These are phyloP conservation scores for Vigna hirtella DNA, from an alignment of 306 rosid species.

Conservation along the genomic window DNA sequence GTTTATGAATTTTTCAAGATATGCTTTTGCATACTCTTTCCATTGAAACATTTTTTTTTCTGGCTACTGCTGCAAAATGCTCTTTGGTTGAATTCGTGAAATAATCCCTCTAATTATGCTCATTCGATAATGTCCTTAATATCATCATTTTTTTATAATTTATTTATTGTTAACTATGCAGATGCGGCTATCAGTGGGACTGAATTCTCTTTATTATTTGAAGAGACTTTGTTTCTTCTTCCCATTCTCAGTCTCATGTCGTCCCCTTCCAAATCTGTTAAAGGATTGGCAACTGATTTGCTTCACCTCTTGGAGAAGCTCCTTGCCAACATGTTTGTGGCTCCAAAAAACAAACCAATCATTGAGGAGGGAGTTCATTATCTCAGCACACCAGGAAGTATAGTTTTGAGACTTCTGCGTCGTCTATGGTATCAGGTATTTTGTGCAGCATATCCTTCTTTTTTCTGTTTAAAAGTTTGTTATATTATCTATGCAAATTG, in stretches of 20 bases:
- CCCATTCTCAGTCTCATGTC: constrained; percentile 84
- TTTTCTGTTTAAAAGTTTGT: constrained; percentile 34
- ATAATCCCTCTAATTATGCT: constrained; percentile 17
- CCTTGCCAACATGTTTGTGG: constrained; percentile 53
- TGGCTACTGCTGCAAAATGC: constrained; percentile 21
- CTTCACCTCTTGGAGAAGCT: constrained; percentile 73
- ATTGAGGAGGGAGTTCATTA: constrained; percentile 53
- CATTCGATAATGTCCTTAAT: constrained; percentile 31
- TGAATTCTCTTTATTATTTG: constrained; percentile 56
- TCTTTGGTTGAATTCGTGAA: constrained; percentile 29
- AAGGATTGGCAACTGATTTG: constrained; percentile 74
- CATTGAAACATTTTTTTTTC: constrained; percentile 15
- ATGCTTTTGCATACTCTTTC: constrained; percentile 35
- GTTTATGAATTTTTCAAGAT: constrained; percentile 17
- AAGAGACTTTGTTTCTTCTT: constrained; percentile 83
- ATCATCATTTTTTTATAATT: constrained; percentile 23
- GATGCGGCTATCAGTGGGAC: constrained; percentile 55
- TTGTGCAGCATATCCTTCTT: constrained; percentile 35
- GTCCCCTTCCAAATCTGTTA: constrained; percentile 86
- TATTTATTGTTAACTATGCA: constrained; percentile 50
- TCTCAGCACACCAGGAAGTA: constrained; percentile 73
- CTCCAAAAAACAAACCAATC: constrained; percentile 48
- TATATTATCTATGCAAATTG: not conserved
- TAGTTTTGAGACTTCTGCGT: constrained; percentile 66
- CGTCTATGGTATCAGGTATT: constrained; percentile 81